Evolutionary conservation across 2,329 filamentous ascomycete species (phyloP), one percentile per base, ranked within the genome.

Genomic region (Aspergillus sp.): DNA sequence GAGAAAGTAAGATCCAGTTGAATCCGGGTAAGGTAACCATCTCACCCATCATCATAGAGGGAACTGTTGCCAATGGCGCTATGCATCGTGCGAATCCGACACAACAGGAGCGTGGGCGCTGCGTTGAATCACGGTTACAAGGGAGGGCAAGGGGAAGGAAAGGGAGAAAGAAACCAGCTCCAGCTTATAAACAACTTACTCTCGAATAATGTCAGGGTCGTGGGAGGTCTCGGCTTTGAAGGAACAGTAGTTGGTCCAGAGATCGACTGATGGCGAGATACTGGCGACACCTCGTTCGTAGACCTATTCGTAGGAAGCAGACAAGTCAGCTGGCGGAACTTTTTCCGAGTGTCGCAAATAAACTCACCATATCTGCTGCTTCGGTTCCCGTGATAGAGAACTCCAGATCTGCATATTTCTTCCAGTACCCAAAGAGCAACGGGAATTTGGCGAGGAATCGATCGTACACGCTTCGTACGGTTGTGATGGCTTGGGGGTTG

Each of bases 181-280:
- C 73, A 71, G 66, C 72, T 75, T 80, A 30, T 30, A 10, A 17
- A 19, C n/a, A 19, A 97, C 93, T 97, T 95, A 98, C 93, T 97
- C 93, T 95, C 93, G 85, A 75, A 96, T 94, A 71, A 94, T 80
- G 67, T 94, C 88, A 62, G 88, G 81, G 67, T 95, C 90, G 74
- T 98, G 93, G 60, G 88, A 93, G 49, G 93, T 97, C 68, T 97
- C 90, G 74, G 93, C 90, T 71, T 97, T 97, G 82, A 97, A 97
- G 62, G 84, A 82, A 75, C 91, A 97, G 75, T 96, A 98, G 63
- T 95, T 90, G 46, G 89, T 87, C 93, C 93, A 98, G 51, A 98
- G 78, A 67, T 98, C 93, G 62, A 96, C 90, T 32, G 91, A 97
- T 65, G 88, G 89, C 48, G 86, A 85, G 63, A 97, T 90, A 71